Evolutionary conservation across 2,329 filamentous ascomycete genomes (phyloP).

Genomic region (Penicillium polonicum): DNA sequence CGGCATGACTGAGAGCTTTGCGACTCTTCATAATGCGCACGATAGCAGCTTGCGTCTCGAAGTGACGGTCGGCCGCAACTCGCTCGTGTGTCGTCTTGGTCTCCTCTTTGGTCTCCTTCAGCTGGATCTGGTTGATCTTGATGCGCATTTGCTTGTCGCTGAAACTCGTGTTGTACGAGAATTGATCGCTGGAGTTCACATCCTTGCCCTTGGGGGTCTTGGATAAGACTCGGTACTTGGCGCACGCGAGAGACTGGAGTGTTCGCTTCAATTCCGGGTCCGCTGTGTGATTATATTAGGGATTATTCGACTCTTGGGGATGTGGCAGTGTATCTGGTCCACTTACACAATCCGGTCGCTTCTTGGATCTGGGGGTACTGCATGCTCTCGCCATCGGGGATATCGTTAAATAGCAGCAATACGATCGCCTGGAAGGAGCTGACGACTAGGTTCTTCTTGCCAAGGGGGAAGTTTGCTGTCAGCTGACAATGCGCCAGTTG

Average conservation of each 20-base stretch:
- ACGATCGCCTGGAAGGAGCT: conserved; percentile 91
- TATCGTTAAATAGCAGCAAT: conserved; percentile 81
- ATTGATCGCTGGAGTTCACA: conserved; percentile 74
- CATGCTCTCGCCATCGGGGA: conserved; percentile 62
- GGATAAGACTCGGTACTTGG: conserved; percentile 75
- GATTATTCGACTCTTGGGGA: background rate
- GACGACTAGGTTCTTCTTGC: conserved; percentile 82
- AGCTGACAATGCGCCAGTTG: conserved; percentile 87
- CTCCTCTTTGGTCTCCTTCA: conserved; percentile 93
- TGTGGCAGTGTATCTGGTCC: background rate
- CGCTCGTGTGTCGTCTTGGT: conserved; percentile 92
- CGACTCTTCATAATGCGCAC: conserved; percentile 95
- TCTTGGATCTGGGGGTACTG: conserved; percentile 73
- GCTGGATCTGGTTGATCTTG: conserved; percentile 98
- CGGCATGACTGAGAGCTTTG: conserved; percentile 81
- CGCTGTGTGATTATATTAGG: conserved; percentile 45
- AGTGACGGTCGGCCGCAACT: conserved; percentile 84
- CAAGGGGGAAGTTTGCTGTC: conserved; percentile 74
- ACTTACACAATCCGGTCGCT: conserved; percentile 68
- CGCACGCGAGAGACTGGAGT: conserved; percentile 91
- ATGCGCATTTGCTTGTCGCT: conserved; percentile 79
- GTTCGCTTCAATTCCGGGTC: conserved; percentile 82
- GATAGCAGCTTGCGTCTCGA: conserved; percentile 95
- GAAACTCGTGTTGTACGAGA: conserved; percentile 77
- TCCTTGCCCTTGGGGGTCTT: conserved; percentile 87